Evolutionary conservation across 192 early-diverging fungal genomes (phyloP).

Genomic region (Spizellomyces punctatus): DNA sequence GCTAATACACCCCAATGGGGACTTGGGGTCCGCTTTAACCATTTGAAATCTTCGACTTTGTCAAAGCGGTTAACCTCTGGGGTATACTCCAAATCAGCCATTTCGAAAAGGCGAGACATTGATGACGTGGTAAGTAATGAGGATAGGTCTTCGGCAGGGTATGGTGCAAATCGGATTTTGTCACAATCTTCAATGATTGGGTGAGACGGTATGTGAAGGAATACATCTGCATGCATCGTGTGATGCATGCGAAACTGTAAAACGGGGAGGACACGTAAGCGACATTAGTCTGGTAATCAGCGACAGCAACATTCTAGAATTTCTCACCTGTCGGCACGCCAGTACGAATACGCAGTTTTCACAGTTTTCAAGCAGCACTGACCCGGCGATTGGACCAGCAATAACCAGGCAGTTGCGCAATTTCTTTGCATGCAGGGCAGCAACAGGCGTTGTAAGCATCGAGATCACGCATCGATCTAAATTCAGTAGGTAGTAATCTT

Average conservation of each 20-base stretch:
- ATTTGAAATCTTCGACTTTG: constrained; percentile 89
- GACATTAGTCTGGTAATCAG: neutral
- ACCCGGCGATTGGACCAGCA: constrained; percentile 68
- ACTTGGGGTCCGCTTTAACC: constrained; percentile 57
- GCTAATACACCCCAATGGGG: constrained; percentile 27
- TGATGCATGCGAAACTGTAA: constrained; percentile 81
- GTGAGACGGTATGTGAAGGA: constrained; percentile 71
- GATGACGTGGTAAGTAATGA: constrained; percentile 4
- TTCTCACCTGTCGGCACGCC: constrained; percentile 75
- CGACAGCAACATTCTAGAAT: neutral
- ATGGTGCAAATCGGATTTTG: constrained; percentile 66
- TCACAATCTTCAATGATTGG: constrained; percentile 87
- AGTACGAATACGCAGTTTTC: constrained; percentile 61
- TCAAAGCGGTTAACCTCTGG: constrained; percentile 53
- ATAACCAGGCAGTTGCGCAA: constrained; percentile 69
- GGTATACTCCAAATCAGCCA: constrained; percentile 12
- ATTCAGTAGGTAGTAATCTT: constrained; percentile 63
- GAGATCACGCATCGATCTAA: constrained; percentile 67
- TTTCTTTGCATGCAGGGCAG: constrained; percentile 78
- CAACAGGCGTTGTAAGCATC: constrained; percentile 55
- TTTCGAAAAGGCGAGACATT: constrained; percentile 33
- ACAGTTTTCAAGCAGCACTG: constrained; percentile 71
- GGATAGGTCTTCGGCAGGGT: constrained; percentile 37
- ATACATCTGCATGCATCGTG: constrained; percentile 62
- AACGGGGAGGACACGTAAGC: neutral